Conservation (phyloP, 768 basidiomycete species). For the Tulasnella sp. region DNA sequence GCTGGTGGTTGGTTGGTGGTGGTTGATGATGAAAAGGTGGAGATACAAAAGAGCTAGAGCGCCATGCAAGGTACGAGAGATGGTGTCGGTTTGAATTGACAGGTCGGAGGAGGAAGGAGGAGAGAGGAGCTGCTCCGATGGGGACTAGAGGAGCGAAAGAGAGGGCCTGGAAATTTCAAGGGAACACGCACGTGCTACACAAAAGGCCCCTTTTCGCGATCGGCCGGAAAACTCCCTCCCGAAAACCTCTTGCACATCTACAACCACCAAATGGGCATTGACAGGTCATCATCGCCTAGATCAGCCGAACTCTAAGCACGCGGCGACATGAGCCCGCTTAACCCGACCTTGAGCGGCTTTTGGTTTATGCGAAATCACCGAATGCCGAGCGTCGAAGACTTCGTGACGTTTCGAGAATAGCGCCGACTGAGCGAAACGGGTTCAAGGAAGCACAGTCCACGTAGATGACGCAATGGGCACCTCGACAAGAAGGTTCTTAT, state of each 20-base stretch:
- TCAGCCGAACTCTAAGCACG: background rate
- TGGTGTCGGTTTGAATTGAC: background rate
- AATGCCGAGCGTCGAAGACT: background rate
- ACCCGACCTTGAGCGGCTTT: no score
- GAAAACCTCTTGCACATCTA: background rate
- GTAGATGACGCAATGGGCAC: background rate
- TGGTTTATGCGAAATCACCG: no score
- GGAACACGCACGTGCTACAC: background rate
- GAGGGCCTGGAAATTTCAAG: background rate
- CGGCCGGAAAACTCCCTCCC: background rate
- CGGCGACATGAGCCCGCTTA: no score
- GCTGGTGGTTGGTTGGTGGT: background rate
- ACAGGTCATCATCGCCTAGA: background rate
- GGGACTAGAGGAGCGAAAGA: background rate
- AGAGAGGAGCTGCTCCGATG: constrained; percentile 1
- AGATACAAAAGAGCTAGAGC: background rate
- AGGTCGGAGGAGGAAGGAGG: background rate
- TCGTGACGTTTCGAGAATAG: background rate
- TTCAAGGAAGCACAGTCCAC: background rate
- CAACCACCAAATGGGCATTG: background rate
- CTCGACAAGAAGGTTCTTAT: background rate
- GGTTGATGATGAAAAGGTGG: background rate
- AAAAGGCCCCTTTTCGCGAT: background rate
- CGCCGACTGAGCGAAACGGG: background rate
- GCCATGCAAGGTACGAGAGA: background rate